These are phyloP conservation scores for Aaosphaeria arxii DNA, from an alignment of 2,329 filamentous ascomycete genomes.

Conservation along the genomic window DNA sequence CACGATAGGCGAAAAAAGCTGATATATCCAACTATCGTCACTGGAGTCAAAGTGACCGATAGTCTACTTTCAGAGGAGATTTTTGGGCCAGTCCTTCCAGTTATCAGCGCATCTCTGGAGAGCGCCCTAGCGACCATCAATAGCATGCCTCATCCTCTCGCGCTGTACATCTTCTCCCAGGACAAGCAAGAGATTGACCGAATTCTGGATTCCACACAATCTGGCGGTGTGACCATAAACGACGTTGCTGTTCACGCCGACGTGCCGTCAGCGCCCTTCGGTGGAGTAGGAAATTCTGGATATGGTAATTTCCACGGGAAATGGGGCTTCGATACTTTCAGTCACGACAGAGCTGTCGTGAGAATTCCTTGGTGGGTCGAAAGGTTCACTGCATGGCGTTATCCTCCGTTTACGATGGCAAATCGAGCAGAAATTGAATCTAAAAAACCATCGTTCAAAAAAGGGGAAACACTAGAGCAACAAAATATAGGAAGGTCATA, in stretches of 20 bases:
- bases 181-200: background rate
- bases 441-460: too few relatives aligned
- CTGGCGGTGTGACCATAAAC: background rate
- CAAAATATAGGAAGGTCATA: too few relatives aligned
- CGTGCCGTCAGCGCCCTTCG: background rate
- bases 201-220: background rate
- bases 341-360: background rate
- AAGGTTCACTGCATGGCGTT: background rate
- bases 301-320: background rate
- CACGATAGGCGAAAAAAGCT: background rate
- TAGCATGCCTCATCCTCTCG: background rate
- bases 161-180: background rate
- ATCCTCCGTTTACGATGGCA: background rate
- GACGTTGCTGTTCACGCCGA: background rate
- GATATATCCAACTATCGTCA: constrained; percentile 39
- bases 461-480: too few relatives aligned
- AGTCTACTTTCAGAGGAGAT: constrained; percentile 45
- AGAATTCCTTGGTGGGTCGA: background rate
- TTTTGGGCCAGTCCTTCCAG: constrained; percentile 45
- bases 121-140: background rate
- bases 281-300: background rate
- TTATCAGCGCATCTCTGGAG: constrained; percentile 31
- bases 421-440: too few relatives aligned
- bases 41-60: constrained; percentile 34
- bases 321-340: background rate